Conservation (phyloP, 116 monocot genomes). For the Dioscorea cayenensis region DNA sequence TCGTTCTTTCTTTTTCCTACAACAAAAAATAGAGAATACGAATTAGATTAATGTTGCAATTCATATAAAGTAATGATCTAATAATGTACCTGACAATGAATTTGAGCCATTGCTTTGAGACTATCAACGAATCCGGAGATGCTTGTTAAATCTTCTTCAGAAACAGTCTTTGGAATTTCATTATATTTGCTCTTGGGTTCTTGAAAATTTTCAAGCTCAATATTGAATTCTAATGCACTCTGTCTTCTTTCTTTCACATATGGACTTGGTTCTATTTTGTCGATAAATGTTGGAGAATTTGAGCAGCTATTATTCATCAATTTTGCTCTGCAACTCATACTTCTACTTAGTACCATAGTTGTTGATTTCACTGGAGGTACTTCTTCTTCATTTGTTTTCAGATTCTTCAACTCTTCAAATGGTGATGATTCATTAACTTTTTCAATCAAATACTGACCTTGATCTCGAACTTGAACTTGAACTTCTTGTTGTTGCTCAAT, state of each 20-base stretch:
- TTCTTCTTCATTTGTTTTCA: not conserved
- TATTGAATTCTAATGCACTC: not conserved
- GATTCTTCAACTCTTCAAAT: not conserved
- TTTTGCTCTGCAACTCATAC: slow-evolving; percentile 11
- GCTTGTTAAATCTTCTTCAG: slow-evolving; percentile 13
- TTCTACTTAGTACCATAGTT: not conserved
- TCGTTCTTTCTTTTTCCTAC: slow-evolving; percentile 13
- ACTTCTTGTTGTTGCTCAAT: slow-evolving; percentile 1
- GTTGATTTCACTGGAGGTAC: not conserved
- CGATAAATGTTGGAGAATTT: not conserved
- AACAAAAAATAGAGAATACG: not conserved
- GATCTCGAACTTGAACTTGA: no score
- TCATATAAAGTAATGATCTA: no score
- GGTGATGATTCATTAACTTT: slow-evolving; percentile 6
- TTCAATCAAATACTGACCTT: slow-evolving; percentile 9
- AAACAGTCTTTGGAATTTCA: not conserved
- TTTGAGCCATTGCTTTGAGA: slow-evolving; percentile 33
- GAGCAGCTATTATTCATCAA: not conserved
- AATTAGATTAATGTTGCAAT: no score
- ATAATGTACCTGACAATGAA: no score
- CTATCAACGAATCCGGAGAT: slow-evolving; percentile 14
- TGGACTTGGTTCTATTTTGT: slow-evolving; percentile 6
- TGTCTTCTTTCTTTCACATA: not conserved
- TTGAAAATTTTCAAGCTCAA: slow-evolving; percentile 9
- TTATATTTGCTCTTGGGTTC: slow-evolving; percentile 6